phyloP scores from a whole-genome alignment of 805 yeast species.

The Candida sanyiensis region DNA sequence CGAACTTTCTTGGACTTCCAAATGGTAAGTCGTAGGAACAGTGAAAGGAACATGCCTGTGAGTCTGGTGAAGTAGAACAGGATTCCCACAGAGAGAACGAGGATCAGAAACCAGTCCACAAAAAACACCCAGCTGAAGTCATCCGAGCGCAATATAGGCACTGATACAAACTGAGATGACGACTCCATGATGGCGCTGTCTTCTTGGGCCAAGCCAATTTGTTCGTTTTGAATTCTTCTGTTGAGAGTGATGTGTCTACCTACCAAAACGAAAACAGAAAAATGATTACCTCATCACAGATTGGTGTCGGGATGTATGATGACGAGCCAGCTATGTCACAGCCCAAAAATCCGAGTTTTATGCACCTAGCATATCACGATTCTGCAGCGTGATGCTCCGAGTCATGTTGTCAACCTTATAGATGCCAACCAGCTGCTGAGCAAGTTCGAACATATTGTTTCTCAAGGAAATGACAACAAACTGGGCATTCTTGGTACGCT shows the following conservation, averaged over 20 bases:
- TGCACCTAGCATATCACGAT: conserved; percentile 42
- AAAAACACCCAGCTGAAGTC: conserved; percentile 68
- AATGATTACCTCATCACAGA: neutral
- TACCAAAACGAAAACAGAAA: neutral
- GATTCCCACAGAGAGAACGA: conserved; percentile 54
- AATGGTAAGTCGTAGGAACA: conserved; percentile 43
- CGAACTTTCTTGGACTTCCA: conserved; percentile 61
- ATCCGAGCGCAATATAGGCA: conserved; percentile 3
- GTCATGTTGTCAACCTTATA: conserved; percentile 93
- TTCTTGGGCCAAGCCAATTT: neutral
- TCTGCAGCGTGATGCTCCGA: conserved; percentile 70
- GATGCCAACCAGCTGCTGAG: conserved; percentile 90
- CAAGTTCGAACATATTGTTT: conserved; percentile 96
- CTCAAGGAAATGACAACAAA: conserved; percentile 91
- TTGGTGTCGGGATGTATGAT: neutral
- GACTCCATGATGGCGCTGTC: conserved; percentile 2
- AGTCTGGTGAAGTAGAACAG: conserved; percentile 74
- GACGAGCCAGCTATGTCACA: neutral
- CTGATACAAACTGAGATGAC: conserved; percentile 5
- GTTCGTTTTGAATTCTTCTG: no score
- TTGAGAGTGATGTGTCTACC: no score
- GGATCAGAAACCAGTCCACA: conserved; percentile 72
- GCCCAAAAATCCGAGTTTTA: neutral
- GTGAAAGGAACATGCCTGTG: conserved; percentile 54
- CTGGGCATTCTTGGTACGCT: conserved; percentile 93